Evolutionary conservation across 257 asterid species (phyloP), one percentile per base, ranked within the genome.

Genomic region (Solanum pinnatisectum): DNA sequence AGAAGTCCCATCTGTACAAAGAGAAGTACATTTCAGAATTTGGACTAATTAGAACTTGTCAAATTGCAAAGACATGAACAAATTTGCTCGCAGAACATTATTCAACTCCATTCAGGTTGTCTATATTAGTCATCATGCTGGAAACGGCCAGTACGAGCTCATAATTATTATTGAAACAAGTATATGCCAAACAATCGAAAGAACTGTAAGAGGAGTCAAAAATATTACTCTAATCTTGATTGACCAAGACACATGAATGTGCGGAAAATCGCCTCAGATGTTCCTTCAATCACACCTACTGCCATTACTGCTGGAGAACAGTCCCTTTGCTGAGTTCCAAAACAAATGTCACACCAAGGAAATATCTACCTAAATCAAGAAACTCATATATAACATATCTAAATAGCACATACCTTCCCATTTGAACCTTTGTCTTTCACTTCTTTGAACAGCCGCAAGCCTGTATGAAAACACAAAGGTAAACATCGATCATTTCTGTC

Each of bases 241-340:
- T 96, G 87, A 87, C 98, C 98, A 78, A 97, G 92, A 90, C 97
- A 93, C 98, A 97, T 92, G 83, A 96, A n/a, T n/a, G 91, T 5
- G 84, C 89, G 94, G 87, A 96, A 97, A 95, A 96, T 95, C 74
- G 94, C 94, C 90, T 96, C 98, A 16, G 99, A 91, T 87, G 93
- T 86, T 94, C 96, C 98, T 73, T 94, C 91, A 82, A 97, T 79
- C 52, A 92, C 94, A 79, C 98, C 98, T 88, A 97, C 98, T n/a
- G 98, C 99, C 99, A 97, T 97, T 90, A 97, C 93, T 15, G 98
- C 98, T 20, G 98, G 98, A 83, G 91, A 94, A 89, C 88, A 91
- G 72, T 90, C 98, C 98, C 96, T 92, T 59, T 90, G 88, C 96
- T 91, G 91, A 91, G 40, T 82, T 56, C n/a, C 33, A 79, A 72